Evolutionary conservation across 2,329 filamentous ascomycete species (phyloP), one percentile per base, ranked within the genome.

Genomic region (Botrytis galanthina): DNA sequence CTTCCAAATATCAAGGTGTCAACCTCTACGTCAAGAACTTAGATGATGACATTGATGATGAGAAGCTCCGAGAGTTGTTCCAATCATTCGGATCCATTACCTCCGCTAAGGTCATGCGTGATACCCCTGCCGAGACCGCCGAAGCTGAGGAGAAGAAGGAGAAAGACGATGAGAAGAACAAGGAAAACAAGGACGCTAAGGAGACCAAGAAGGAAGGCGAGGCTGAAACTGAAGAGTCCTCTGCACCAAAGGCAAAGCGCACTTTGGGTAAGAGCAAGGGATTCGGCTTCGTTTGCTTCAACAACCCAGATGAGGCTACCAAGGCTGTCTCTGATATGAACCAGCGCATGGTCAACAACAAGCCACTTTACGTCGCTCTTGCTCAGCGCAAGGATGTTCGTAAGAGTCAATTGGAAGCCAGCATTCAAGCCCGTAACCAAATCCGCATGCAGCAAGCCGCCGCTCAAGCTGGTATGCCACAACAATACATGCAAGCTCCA

Each of bases 11-110:
- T 86, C 94, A 97, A 86, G 96, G 96, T 79, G 96, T 99, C 84
- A 99, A 99, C 87, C 89, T 99, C 68, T 99, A 99, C 87, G 96
- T 99, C 86, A 99, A 99, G 91, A 99, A 99, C 86, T 87, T 99
- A 75, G 92, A 94, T 78, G 96, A 99, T 79, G 96, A 98, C 75
- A 90, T 99, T 78, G 96, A 99, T 81, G 96, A 99, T 80, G 96
- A 99, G 81, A 97, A 97, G 89, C 90, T 99, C 76, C 94, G 96
- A 80, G 91, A 95, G 81, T 92, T 98, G 83, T 99, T 99, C 84
- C 86, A 91, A 81, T 89, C 94, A 78, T 98, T 93, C 80, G 96
- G 96, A 76, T 93, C 93, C 80, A 98, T 99, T 84, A 99, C 96
- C 75, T 98, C 96, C 54, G 95, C 96, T 81, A 98, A 98, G 91